A percentile compares a stretch with the other conserved stretches of the same genome.
Conservation (phyloP, 352 stramenopile species). For the Phytophthora lateralis region DNA sequence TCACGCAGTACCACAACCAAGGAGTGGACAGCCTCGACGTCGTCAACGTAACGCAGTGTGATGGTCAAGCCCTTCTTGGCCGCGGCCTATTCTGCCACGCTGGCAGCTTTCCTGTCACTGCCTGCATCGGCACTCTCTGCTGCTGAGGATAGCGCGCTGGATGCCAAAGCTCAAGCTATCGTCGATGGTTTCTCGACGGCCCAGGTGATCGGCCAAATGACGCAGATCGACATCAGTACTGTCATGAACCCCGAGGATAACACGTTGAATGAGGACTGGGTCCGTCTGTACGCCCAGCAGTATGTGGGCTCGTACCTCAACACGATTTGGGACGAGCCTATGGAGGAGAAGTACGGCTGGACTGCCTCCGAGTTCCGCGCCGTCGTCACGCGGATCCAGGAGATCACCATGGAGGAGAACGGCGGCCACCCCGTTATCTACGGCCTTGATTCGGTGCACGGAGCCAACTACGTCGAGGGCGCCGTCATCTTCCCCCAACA, state of each 20-base stretch:
- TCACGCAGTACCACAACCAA: slow-evolving; percentile 16
- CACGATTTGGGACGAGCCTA: slow-evolving; percentile 52
- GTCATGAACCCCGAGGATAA: slow-evolving; percentile 65
- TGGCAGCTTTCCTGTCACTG: slow-evolving; percentile 7
- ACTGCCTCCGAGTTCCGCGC: slow-evolving; percentile 65
- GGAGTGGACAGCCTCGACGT: slow-evolving; percentile 4
- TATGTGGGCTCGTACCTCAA: slow-evolving; percentile 90
- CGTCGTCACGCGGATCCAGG: slow-evolving; percentile 69
- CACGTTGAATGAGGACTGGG: slow-evolving; percentile 54
- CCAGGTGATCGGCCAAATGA: slow-evolving; percentile 87
- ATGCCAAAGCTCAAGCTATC: slow-evolving; percentile 28
- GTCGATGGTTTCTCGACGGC: slow-evolving; percentile 25
- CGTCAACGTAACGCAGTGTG: slow-evolving; percentile 1
- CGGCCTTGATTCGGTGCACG: slow-evolving; percentile 90
- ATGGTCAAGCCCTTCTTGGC: slow-evolving; percentile 27
- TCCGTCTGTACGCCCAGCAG: slow-evolving; percentile 70
- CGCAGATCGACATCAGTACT: slow-evolving; percentile 83
- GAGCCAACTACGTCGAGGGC: slow-evolving; percentile 82
- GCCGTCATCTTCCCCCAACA: slow-evolving; percentile 87
- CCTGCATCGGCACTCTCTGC: slow-evolving; percentile 7
- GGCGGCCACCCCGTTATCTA: slow-evolving; percentile 73
- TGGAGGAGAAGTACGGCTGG: slow-evolving; percentile 48
- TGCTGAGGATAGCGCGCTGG: slow-evolving; percentile 6
- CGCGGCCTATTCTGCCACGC: slow-evolving; percentile 4
- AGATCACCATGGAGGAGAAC: slow-evolving; percentile 70